Conservation (phyloP, 176 grass and related monocot species). For the Avena eriantha region DNA sequence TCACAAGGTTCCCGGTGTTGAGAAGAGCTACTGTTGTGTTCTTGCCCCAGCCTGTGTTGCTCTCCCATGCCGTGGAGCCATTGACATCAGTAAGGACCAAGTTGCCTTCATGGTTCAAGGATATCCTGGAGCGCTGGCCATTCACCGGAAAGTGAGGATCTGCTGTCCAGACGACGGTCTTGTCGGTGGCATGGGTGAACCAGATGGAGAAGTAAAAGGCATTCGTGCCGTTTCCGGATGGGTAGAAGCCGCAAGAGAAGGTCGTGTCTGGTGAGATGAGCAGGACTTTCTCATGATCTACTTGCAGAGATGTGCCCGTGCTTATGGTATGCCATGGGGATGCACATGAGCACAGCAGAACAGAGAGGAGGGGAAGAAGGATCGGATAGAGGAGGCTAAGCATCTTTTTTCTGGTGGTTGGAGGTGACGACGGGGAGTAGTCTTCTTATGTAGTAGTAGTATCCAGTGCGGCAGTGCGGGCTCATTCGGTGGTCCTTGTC, state of each 20-base stretch:
- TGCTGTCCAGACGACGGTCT: constrained; percentile 67
- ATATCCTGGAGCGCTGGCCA: constrained; percentile 56
- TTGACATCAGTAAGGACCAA: constrained; percentile 65
- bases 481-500: not conserved
- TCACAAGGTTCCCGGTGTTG: constrained; percentile 64
- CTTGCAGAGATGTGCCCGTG: constrained; percentile 50
- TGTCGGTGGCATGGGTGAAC: constrained; percentile 59
- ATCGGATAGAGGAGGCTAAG: constrained; percentile 3
- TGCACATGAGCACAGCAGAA: constrained; percentile 34
- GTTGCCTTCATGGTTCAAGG: constrained; percentile 61
- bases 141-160: constrained; percentile 50
- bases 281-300: constrained; percentile 39
- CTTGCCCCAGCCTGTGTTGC: constrained; percentile 41
- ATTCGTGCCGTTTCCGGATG: constrained; percentile 49
- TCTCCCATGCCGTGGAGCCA: constrained; percentile 59
- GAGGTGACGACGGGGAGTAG: not conserved
- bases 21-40: constrained; percentile 53
- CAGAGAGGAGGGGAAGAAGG: constrained; percentile 36
- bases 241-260: constrained; percentile 63
- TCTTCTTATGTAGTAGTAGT: constrained; percentile 6
- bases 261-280: constrained; percentile 51
- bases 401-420: constrained; percentile 32
- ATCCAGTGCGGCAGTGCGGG: not conserved
- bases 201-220: constrained; percentile 77
- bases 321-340: constrained; percentile 37